A percentile compares a stretch with the other conserved stretches of the same genome.
Evolutionary conservation across 352 stramenopile species (phyloP).

Genomic region (Lagenidium giganteum): DNA sequence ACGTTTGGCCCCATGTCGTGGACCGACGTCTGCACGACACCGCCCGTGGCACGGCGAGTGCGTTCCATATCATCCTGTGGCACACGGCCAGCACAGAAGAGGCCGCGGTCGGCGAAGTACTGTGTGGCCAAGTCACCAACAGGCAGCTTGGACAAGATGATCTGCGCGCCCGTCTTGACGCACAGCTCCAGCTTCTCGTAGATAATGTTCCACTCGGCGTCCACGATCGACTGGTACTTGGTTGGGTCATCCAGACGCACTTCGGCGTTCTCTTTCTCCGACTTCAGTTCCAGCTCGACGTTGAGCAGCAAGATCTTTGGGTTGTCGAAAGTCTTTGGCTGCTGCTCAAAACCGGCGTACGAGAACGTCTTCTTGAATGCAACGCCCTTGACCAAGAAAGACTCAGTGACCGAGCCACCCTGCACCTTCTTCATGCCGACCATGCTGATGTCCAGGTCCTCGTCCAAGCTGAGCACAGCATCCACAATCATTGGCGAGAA

Average conservation of each 20-base stretch:
- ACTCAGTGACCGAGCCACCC: conserved; percentile 96
- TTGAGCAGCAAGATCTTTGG: conserved; percentile 98
- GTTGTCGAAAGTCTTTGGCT: conserved; percentile 97
- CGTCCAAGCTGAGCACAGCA: conserved; percentile 91
- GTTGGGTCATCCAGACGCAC: conserved; percentile 96
- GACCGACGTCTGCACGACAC: conserved; percentile 91
- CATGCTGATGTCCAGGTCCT: conserved; percentile 86
- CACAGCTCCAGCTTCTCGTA: conserved; percentile 97
- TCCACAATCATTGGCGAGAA: conserved; percentile 99
- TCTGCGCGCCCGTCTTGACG: conserved; percentile 92
- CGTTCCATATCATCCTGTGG: conserved; percentile 96
- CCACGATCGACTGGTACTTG: conserved; percentile 99
- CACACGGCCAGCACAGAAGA: conserved; percentile 98
- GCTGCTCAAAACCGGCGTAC: conserved; percentile 99
- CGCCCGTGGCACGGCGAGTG: conserved; percentile 94
- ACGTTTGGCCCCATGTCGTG: conserved; percentile 89
- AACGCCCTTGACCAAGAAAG: conserved; percentile 96
- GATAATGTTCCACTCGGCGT: conserved; percentile 99
- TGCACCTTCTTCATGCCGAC: conserved; percentile 98
- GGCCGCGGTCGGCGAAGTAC: conserved; percentile 98
- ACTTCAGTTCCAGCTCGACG: conserved; percentile 99
- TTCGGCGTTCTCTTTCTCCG: conserved; percentile 99
- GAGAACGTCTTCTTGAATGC: conserved; percentile 99
- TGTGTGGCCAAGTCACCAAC: conserved; percentile 97
- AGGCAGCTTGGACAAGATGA: conserved; percentile 96